Evolutionary conservation across 208 protist genomes (phyloP), one percentile per base, ranked within the genome.

Genomic region (Trypanosoma platydactyli): DNA sequence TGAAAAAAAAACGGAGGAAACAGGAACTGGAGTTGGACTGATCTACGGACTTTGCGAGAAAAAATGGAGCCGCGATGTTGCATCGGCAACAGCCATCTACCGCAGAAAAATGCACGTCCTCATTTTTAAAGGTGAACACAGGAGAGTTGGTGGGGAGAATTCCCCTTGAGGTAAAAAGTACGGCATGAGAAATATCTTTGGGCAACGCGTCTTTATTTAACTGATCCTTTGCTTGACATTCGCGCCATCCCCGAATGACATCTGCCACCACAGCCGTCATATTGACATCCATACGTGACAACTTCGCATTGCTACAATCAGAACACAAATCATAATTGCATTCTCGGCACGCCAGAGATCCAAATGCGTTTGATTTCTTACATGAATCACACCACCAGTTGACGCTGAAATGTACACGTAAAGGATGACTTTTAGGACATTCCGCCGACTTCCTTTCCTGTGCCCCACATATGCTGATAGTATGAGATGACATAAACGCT

Each of bases 301-400:
- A 65, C 30, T 41, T 62, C 16, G 51, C 35, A 61, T 83, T 80
- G 22, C 67, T 65, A 51, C 91, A 96, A 18, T 65, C 16, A 4
- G 70, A 64, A 57, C 91, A 96, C 11, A 94, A 24, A 40, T 96
- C 91, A 61, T 92, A 94, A 79, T 96, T 69, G 54, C 91, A 96
- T 29, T 55, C 45, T 1, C 88, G 80, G 53, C 91, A 96, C 0
- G 88, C 81, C 63, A 86, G 76, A 41, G 83, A 80, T 13, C 68
- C 83, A 59, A 81, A 79, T 25, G 65, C 73, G 16, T 63, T 85
- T 13, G 48, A 40, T n/a, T 59, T 41, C 0, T 30, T 44, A 63
- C 91, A 96, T 22, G 27, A 38, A 66, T 96, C 61, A 72, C 91
- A 96, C 13, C 38, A 16, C 88, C 91, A 96, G 57, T 88, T 91